A percentile compares a stretch with the other conserved stretches of the same genome.
Conservation (phyloP, 345 rosid genomes). For the Cochlearia excelsa region DNA sequence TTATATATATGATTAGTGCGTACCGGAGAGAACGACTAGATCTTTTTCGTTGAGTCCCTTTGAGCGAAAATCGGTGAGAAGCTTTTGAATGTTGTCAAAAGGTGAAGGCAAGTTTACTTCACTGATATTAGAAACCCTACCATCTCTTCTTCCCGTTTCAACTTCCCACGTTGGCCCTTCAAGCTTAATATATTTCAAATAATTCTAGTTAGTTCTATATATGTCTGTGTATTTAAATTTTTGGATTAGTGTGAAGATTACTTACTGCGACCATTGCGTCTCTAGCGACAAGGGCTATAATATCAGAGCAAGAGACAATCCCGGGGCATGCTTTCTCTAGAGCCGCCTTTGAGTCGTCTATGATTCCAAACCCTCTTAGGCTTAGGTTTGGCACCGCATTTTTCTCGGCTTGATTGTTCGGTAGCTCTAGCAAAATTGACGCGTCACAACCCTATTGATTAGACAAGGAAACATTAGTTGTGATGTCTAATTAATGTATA, state of each 20-base stretch:
- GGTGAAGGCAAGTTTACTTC: constrained; percentile 67
- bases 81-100: constrained; percentile 47
- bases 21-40: constrained; percentile 72
- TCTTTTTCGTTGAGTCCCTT: constrained; percentile 56
- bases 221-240: neutral
- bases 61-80: constrained; percentile 36
- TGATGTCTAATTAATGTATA: too few species aligned
- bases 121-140: constrained; percentile 42
- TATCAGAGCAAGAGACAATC: constrained; percentile 66
- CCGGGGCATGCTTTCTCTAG: constrained; percentile 57
- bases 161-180: constrained; percentile 56
- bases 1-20: neutral
- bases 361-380: constrained; percentile 47
- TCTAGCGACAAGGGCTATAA: constrained; percentile 52
- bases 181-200: constrained; percentile 31
- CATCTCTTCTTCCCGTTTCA: constrained; percentile 74
- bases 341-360: constrained; percentile 53
- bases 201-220: neutral
- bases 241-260: constrained; percentile 1
- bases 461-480: too few species aligned
- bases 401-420: constrained; percentile 45
- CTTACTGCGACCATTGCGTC: constrained; percentile 58
- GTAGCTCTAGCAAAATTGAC: constrained; percentile 49
- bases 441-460: constrained; percentile 63
- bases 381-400: constrained; percentile 51